Evolutionary conservation across 2,329 filamentous ascomycete species (phyloP), one percentile per base, ranked within the genome.

Genomic region (Alternaria infectoria): DNA sequence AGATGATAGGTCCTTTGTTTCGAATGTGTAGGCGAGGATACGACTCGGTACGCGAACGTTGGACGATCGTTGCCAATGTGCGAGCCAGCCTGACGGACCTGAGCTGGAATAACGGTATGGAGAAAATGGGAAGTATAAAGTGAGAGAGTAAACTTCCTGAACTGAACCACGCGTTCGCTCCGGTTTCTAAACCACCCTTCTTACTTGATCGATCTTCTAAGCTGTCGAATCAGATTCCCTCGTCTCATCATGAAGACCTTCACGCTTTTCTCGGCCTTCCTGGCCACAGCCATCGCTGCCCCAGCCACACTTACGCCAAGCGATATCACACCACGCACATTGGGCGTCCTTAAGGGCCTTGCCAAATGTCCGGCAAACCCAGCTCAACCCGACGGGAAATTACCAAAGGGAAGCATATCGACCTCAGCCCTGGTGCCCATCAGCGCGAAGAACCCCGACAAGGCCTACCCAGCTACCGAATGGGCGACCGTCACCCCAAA

Each of bases 241-340:
- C 21, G 47, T 6, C 3, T 60, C 66, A 68, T 23, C 44, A 76
- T 75, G 73, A 75, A 71, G 57, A 61, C 58, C 71, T 66, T 79
- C 54, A 32, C 78, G 62, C 65, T 79, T 63, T 64, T 81, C 56
- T 62, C 73, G 21, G 57, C 73, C 67, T 71, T 82, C 64, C 65
- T 82, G 56, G 74, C 81, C 57, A 68, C 77, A 52, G 70, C 81
- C 66, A 69, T 81, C 30, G 69, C 78, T 49, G 69, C 76, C 49
- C 73, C 82, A 67, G 69, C 59, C n/a, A 61, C 64, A 30, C 52
- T 60, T 77, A 73, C 67, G 69, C 71, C 77, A 30, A 57, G 28
- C 12, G 21, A 47, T 19, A 57, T 49, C 55, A 32, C 55, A 57
- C 26, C 55, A 47, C 26, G 19, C 13, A 44, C 57, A 8, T 23